A percentile compares a stretch with the other conserved stretches of the same genome.
phyloP scores from a whole-genome alignment of 2,329 filamentous ascomycete genomes.

The Fusarium ambrosium region DNA sequence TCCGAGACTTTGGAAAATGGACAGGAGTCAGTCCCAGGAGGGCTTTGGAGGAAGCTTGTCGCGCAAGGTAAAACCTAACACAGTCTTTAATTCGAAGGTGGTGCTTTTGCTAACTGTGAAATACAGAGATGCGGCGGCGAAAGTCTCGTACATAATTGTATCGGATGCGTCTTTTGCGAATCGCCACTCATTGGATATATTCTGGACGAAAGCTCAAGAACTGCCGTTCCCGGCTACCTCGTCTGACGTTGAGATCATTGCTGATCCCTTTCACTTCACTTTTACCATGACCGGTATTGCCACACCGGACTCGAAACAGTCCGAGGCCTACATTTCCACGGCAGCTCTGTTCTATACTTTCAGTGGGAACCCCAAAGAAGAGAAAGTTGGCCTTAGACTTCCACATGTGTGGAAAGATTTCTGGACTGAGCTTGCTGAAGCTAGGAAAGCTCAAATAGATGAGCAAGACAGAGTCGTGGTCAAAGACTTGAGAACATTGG shows the following conservation, averaged over 20 bases:
- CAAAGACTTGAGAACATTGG: constrained; percentile 75
- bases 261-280: constrained; percentile 66
- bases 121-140: constrained; percentile 76
- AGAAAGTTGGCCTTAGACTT: constrained; percentile 84
- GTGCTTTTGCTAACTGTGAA: constrained; percentile 12
- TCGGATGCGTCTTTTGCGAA: constrained; percentile 82
- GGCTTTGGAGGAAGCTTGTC: constrained; percentile 88
- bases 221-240: constrained; percentile 52
- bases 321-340: constrained; percentile 88
- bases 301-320: constrained; percentile 82
- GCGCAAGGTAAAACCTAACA: constrained; percentile 70
- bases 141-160: constrained; percentile 75
- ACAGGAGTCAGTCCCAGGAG: constrained; percentile 81
- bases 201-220: constrained; percentile 83
- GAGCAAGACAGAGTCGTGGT: constrained; percentile 77
- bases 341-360: constrained; percentile 86
- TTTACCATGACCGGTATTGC: constrained; percentile 83
- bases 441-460: constrained; percentile 78
- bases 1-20: constrained; percentile 89
- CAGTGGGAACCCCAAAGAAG: constrained; percentile 82
- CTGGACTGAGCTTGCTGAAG: constrained; percentile 82
- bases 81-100: background rate
- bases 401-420: constrained; percentile 87
- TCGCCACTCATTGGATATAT: constrained; percentile 79
- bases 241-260: constrained; percentile 59